Evolutionary conservation across 106 monocot species (phyloP).

Genomic region (Allium cepa): DNA sequence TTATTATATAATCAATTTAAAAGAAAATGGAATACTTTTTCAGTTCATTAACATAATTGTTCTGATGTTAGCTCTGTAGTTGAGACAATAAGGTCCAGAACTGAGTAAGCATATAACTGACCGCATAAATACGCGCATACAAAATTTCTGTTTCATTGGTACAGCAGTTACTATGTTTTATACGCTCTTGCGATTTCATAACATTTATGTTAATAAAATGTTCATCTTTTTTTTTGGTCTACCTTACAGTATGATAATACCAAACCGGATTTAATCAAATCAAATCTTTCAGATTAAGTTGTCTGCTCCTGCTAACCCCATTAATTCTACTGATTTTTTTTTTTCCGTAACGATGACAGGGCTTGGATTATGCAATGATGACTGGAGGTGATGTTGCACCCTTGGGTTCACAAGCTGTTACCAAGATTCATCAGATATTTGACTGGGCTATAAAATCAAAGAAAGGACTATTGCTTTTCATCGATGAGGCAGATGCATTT

Average conservation of each 20-base stretch:
- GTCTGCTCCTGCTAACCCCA: too few species aligned
- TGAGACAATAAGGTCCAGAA: too few species aligned
- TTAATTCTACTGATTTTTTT: background rate
- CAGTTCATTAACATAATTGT: too few species aligned
- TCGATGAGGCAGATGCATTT: conserved; percentile 97
- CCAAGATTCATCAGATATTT: conserved; percentile 96
- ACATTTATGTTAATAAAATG: background rate
- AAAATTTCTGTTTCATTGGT: too few species aligned
- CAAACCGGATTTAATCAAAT: background rate
- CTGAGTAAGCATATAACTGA: too few species aligned
- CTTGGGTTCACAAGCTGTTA: conserved; percentile 88
- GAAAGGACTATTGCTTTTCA: conserved; percentile 87
- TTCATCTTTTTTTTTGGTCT: background rate
- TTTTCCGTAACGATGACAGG: conserved; percentile 24
- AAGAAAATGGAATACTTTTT: too few species aligned
- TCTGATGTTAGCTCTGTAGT: too few species aligned
- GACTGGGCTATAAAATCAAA: conserved; percentile 95
- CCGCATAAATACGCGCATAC: too few species aligned
- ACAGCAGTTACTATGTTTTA: too few species aligned
- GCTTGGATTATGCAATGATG: conserved; percentile 99
- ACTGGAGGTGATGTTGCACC: conserved; percentile 99
- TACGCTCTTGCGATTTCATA: background rate
- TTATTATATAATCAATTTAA: too few species aligned
- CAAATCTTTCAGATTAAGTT: too few species aligned
- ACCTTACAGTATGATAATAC: background rate